These are phyloP conservation scores for Alternaria viburni DNA, from an alignment of 2,329 filamentous ascomycete species.

Conservation along the genomic window DNA sequence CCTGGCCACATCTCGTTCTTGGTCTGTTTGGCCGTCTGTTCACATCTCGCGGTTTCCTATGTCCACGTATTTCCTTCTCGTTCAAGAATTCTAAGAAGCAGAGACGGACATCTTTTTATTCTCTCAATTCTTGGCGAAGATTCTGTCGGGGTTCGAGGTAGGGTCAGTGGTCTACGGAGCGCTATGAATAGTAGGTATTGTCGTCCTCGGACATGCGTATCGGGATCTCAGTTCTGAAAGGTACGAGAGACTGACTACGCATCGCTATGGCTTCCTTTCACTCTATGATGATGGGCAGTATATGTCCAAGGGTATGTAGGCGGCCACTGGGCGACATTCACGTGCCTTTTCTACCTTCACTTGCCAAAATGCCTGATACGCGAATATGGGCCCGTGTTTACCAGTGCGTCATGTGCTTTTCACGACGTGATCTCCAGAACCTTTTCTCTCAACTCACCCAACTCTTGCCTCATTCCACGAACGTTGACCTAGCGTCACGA, in stretches of 20 bases:
- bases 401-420: not conserved
- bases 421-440: not conserved
- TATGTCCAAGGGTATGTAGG: not conserved
- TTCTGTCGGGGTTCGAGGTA: not conserved
- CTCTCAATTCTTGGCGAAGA: not conserved
- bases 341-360: not conserved
- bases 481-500: not conserved
- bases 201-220: not conserved
- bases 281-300: not conserved
- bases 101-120: not conserved
- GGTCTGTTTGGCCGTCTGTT: not conserved
- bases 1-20: not conserved
- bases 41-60: not conserved
- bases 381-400: not conserved
- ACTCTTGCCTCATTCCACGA: not conserved
- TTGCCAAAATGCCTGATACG: not conserved
- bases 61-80: not conserved
- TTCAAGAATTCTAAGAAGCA: not conserved
- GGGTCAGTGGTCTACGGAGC: not conserved
- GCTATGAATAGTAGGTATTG: not conserved
- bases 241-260: not conserved
- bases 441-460: not conserved
- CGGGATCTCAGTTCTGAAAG: not conserved
- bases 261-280: not conserved
- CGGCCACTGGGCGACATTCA: not conserved